Evolutionary conservation across 352 stramenopile species (phyloP), one percentile per base, ranked within the genome.

Genomic region (Hyaloperonospora brassicae): DNA sequence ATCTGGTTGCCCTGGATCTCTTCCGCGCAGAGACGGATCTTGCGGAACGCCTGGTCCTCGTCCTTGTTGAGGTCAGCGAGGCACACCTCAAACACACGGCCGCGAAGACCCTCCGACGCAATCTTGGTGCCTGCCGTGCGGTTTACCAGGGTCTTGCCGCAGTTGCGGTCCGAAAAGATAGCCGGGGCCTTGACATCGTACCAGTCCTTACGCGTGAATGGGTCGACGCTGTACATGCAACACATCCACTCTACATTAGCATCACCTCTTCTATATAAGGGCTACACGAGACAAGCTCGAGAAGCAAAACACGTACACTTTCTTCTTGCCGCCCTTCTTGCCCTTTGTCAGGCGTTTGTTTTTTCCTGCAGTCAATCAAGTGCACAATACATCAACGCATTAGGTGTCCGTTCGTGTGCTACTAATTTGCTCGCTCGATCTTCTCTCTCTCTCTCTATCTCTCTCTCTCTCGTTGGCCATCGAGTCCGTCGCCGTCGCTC

Each of bases 61-160:
- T 99, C 96, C 77, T 95, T 96, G 79, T 99, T 98, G 42, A 99
- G 78, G 75, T 99, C 97, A 62, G 89, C 97, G 25, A 99, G 92
- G 65, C 82, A 98, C 22, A 99, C 78, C 68, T 99, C 97, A 71
- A 99, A 96, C 45, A 99, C 95, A 73, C 97, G 96, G 71, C 97
- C 97, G 69, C 98, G 98, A 21, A 99, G 84, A 42, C 87, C 92
- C 55, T 99, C 97, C 51, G 95, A 98, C 40, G 97, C 96, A 73
- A 99, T 99, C 83, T 99, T 95, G 66, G 80, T 90, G 58, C 84
- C 81, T 54, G 93, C 76, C 25, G 97, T 99, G 65, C 97, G 96
- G 76, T 97, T 99, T 68, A 99, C 97, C 65, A 99, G 86, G 58
- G 97, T 99, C 84, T 99, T 99, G 66, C 97, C 96, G 64, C 86